Evolutionary conservation across 2,329 filamentous ascomycete species (phyloP), one percentile per base, ranked within the genome.

Genomic region (Gyromitra esculenta): DNA sequence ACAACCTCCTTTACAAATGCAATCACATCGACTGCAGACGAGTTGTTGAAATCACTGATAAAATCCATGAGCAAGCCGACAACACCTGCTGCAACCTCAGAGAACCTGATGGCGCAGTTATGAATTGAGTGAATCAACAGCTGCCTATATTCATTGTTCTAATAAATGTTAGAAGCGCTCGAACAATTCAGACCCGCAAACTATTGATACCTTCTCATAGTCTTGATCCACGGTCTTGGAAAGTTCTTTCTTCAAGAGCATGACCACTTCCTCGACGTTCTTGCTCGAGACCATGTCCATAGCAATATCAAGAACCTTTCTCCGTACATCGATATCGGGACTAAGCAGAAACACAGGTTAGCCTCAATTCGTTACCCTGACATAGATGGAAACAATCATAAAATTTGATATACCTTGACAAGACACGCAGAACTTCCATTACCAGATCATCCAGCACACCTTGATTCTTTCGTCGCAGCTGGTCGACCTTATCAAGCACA

Each of bases 1-100:
- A 98, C 95, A 2, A 99, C 96, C 83, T 99, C 96, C 85, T 99
- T 99, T 79, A 99, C 94, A 82, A 99, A 99, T 71, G 93, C 94
- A 82, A 99, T 98, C 69, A 99, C 95, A 84, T 99, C 96, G 39
- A 99, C 93, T 0, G 96, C 96, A 0, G 95, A 97, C 57, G 92
- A 92, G 82, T 97, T 97, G 86, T 97, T 98, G 84, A 98, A 97
- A 84, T 99, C 96, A 66, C 92, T 93, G 82, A 99, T 97, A 83
- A 98, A 98, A 84, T 99, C 96, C 96, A 99, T 99, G 69, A 99
- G 88, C 57, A 97, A 89, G 79, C 96, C 96, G 70, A 99, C 96
- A 15, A 99, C 96, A 82, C 93, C 98, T 59, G 95, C 92, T 35
- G 96, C 96, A 78, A 99, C 95, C 84, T 99, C 95, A 9, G 96